Evolutionary conservation across 768 basidiomycete genomes (phyloP), one percentile per base, ranked within the genome.

Genomic region (Hydnum rufescens): DNA sequence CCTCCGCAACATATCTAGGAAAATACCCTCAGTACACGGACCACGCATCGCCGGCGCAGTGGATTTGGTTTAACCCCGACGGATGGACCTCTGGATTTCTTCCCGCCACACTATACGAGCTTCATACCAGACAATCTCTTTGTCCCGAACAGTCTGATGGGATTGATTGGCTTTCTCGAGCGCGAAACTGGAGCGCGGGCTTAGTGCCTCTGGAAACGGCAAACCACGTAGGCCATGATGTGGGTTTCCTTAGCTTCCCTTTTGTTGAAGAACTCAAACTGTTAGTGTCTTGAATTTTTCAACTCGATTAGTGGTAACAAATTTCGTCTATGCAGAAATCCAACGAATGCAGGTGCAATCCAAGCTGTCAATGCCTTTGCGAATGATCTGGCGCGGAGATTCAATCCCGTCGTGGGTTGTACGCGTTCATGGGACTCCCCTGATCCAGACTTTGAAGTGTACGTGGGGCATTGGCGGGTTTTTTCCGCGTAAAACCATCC

Each of bases 21-120:
- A 49, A 67, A 50, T 76, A 77, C 60, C 80, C 80, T 1, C 74
- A 80, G 56, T 79, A 74, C 56, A 82, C 80, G 3, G 63, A 53
- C 26, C 28, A 23, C 16, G 28, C 22, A n/a, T n/a, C 43, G 16
- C 31, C 32, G 5, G 52, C 49, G 4, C 26, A 28, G 28, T 55
- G 55, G 55, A 26, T 32, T n/a, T 55, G 28, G 6, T 47, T 47
- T 42, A 18, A 19, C 8, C 47, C 39, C 18, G 46, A 55, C 46
- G 36, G 39, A 5, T 58, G 58, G 58, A 58, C 58, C 3, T 49
- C 52, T 30, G 57, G 57, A 18, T 58, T 58, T 52, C 53, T 56
- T 44, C 57, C 58, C 16, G 57, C 57, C 16, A 52, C 52, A 19
- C 13, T 58, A 32, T 55, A 55, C 26, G 51, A 49, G n/a, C 30